Percentiles rank a stretch among this genome's conserved stretches.
These are phyloP conservation scores for Lentinula sp. DNA, from an alignment of 768 basidiomycete genomes.

Conservation along the genomic window DNA sequence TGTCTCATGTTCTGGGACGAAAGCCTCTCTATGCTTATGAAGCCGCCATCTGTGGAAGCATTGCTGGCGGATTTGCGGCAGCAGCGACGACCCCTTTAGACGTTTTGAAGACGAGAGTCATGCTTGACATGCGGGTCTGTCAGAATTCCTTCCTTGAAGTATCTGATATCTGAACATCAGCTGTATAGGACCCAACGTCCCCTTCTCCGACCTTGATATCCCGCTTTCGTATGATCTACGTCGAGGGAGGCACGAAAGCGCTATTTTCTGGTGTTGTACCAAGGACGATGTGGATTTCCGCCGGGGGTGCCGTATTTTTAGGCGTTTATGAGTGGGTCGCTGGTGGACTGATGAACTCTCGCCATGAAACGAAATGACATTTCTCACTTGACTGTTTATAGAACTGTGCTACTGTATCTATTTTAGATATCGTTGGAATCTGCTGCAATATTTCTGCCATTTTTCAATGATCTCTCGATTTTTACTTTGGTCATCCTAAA, in stretches of 20 bases:
- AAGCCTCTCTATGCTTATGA: slow-evolving; percentile 63
- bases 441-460: too few species aligned
- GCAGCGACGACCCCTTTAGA: slow-evolving; percentile 91
- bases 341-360: slow-evolving; percentile 34
- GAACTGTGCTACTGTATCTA: not conserved
- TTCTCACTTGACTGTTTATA: not conserved
- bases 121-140: slow-evolving; percentile 83
- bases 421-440: not conserved
- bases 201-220: slow-evolving; percentile 43
- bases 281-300: slow-evolving; percentile 92
- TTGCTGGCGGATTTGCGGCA: slow-evolving; percentile 88
- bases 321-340: slow-evolving; percentile 91
- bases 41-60: slow-evolving; percentile 83
- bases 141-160: not conserved
- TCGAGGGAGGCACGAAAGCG: slow-evolving; percentile 62
- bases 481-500: too few species aligned
- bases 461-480: too few species aligned
- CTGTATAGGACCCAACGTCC: slow-evolving; percentile 26
- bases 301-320: slow-evolving; percentile 94
- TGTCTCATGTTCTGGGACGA: slow-evolving; percentile 48
- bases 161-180: slow-evolving; percentile 36
- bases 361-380: not conserved
- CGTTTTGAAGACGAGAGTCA: slow-evolving; percentile 94
- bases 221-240: slow-evolving; percentile 63
- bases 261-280: slow-evolving; percentile 87